These are phyloP conservation scores for Eremomyces bilateralis DNA, from an alignment of 495 filamentous ascomycete genomes.

Conservation along the genomic window DNA sequence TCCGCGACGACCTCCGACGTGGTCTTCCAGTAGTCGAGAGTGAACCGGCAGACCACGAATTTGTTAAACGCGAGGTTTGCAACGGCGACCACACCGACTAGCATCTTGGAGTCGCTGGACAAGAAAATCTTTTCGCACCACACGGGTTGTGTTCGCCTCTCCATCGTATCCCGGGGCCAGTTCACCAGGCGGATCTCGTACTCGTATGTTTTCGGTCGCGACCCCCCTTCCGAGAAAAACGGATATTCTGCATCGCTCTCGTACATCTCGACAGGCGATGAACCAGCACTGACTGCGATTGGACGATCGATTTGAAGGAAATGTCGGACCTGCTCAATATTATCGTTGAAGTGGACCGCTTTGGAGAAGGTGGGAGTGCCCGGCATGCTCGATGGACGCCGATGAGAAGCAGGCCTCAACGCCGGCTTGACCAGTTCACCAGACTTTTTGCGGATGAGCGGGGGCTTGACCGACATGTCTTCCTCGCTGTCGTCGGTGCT, in stretches of 20 bases:
- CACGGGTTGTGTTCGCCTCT: constrained; percentile 41
- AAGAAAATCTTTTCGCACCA: constrained; percentile 67
- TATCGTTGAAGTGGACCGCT: constrained; percentile 85
- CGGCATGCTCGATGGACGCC: constrained; percentile 87
- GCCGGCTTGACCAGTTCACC: constrained; percentile 91
- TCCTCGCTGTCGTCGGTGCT: constrained; percentile 21
- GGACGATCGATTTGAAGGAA: constrained; percentile 86
- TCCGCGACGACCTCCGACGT: constrained; percentile 85
- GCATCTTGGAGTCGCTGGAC: constrained; percentile 61
- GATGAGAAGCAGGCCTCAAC: constrained; percentile 49
- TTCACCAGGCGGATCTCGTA: constrained; percentile 76
- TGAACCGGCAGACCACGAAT: constrained; percentile 70
- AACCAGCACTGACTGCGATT: constrained; percentile 79
- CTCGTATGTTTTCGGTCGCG: constrained; percentile 30
- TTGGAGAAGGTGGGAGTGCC: constrained; percentile 91
- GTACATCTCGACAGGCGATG: constrained; percentile 79
- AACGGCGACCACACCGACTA: constrained; percentile 65
- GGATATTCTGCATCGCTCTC: constrained; percentile 74
- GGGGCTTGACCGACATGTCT: constrained; percentile 37
- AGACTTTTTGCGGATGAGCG: constrained; percentile 93
- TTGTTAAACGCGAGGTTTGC: constrained; percentile 87
- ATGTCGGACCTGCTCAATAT: constrained; percentile 84
- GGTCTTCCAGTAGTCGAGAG: constrained; percentile 94
- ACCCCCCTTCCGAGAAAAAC: constrained; percentile 38
- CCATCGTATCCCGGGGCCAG: constrained; percentile 49